A percentile compares a stretch with the other conserved stretches of the same genome.
Evolutionary conservation across 176 grass and related monocot genomes (phyloP).

Genomic region (Cenchrus americanus): DNA sequence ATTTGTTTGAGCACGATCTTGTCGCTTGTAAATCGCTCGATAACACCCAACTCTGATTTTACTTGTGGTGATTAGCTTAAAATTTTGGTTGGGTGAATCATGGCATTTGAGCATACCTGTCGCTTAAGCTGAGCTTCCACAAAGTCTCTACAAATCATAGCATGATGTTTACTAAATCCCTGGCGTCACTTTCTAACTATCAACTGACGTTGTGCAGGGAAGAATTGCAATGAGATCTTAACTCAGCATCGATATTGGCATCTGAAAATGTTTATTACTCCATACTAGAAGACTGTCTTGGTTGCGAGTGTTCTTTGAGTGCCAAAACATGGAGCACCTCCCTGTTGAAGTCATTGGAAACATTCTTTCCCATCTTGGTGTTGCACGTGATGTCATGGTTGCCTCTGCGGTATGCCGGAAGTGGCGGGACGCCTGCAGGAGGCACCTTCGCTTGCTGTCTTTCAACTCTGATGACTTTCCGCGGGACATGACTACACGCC

Average conservation of each 20-base stretch:
- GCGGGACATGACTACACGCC: constrained; percentile 67
- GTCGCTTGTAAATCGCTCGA: not conserved
- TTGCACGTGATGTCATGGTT: constrained; percentile 75
- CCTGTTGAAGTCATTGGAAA: constrained; percentile 95
- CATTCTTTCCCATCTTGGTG: constrained; percentile 80
- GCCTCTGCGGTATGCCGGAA: constrained; percentile 81
- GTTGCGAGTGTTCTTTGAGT: constrained; percentile 11
- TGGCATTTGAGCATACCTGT: not conserved
- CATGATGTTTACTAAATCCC: not conserved
- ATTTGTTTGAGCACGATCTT: not conserved
- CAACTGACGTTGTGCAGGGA: constrained; percentile 32
- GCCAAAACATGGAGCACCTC: constrained; percentile 69
- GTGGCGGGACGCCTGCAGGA: constrained; percentile 78
- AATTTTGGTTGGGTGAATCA: not conserved
- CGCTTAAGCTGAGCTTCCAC: not conserved
- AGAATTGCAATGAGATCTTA: constrained; percentile 26
- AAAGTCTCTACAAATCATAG: not conserved
- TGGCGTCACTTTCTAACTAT: constrained; percentile 12
- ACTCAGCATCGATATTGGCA: not conserved
- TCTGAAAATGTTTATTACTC: constrained; percentile 16
- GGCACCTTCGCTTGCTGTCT: constrained; percentile 75
- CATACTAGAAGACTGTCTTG: not conserved
- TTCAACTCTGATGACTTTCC: constrained; percentile 86
- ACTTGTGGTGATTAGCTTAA: not conserved
- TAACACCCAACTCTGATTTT: not conserved